Percentiles rank a stretch among this genome's conserved stretches.
Evolutionary conservation across 2,329 filamentous ascomycete species (phyloP).

Genomic region (Pseudopyrenochaeta lycopersici): DNA sequence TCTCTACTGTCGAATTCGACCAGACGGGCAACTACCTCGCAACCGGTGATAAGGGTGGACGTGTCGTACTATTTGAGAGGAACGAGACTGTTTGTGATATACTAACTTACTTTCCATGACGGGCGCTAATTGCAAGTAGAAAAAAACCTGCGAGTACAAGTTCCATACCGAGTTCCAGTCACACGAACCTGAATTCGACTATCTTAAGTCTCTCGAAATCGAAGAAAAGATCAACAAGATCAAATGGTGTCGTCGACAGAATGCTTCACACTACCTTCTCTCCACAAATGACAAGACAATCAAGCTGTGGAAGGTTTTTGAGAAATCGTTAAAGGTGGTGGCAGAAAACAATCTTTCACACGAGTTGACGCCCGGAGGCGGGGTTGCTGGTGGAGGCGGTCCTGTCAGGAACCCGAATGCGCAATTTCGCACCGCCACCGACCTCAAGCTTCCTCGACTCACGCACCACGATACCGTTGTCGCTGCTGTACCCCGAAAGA

Average conservation of each 20-base stretch:
- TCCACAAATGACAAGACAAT: slow-evolving; percentile 99
- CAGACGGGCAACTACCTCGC: slow-evolving; percentile 90
- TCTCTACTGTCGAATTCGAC: slow-evolving; percentile 90
- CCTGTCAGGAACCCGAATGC: slow-evolving; percentile 76
- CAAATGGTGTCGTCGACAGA: slow-evolving; percentile 98
- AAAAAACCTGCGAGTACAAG: slow-evolving; percentile 99
- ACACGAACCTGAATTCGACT: slow-evolving; percentile 99
- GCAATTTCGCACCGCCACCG: slow-evolving; percentile 80
- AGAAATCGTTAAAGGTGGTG: slow-evolving; percentile 98
- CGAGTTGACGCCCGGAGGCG: slow-evolving; percentile 82
- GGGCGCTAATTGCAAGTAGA: slow-evolving; percentile 63
- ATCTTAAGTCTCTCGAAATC: slow-evolving; percentile 98
- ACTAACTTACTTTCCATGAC: not conserved
- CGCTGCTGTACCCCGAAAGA: slow-evolving; percentile 92
- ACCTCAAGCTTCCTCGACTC: slow-evolving; percentile 92
- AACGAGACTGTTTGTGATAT: slow-evolving; percentile 84
- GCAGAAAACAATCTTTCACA: slow-evolving; percentile 98
- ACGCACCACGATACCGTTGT: slow-evolving; percentile 99
- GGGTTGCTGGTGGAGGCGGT: slow-evolving; percentile 77
- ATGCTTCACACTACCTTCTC: slow-evolving; percentile 96
- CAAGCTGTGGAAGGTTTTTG: slow-evolving; percentile 99
- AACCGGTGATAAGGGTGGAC: slow-evolving; percentile 88
- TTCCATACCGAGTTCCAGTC: slow-evolving; percentile 99
- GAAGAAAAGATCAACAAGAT: slow-evolving; percentile 99
- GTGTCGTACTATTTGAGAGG: slow-evolving; percentile 86